A percentile compares a stretch with the other conserved stretches of the same genome.
Conservation (phyloP, 176 grass and related monocot genomes). For the Bolboschoenus planiculmis region DNA sequence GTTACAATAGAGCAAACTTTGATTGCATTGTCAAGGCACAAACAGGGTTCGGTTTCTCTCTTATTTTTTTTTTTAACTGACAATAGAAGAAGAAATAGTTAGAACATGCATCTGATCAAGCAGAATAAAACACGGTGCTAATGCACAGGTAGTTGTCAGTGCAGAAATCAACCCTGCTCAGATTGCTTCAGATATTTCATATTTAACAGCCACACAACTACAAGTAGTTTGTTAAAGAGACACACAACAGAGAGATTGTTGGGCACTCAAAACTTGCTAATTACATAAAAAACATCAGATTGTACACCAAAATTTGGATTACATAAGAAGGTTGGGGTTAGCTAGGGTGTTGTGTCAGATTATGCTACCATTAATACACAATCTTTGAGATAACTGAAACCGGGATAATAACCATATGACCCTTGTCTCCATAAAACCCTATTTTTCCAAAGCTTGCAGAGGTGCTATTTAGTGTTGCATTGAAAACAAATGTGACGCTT, state of each 20-base stretch:
- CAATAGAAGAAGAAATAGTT: neutral
- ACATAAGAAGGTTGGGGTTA: constrained; percentile 6
- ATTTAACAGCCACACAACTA: neutral
- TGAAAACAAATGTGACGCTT: constrained; percentile 54
- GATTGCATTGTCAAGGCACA: neutral
- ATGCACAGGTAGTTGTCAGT: neutral
- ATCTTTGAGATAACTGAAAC: constrained; percentile 72
- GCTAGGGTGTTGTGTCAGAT: neutral
- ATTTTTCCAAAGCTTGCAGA: constrained; percentile 62
- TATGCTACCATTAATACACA: constrained; percentile 11
- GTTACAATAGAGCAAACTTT: neutral
- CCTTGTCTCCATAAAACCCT: constrained; percentile 65
- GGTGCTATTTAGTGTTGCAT: constrained; percentile 50
- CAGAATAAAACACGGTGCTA: neutral
- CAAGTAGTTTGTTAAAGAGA: constrained; percentile 4
- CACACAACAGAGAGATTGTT: neutral
- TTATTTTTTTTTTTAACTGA: neutral
- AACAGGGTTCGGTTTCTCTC: neutral
- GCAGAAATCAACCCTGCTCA: neutral
- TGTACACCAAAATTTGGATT: constrained; percentile 21
- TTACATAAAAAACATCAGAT: constrained; percentile 14
- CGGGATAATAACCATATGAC: constrained; percentile 53
- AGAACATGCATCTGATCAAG: neutral
- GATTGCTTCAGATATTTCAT: neutral
- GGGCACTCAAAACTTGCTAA: constrained; percentile 15